phyloP scores from a whole-genome alignment of 306 rosid species.

The Casuarina cunninghamiana region DNA sequence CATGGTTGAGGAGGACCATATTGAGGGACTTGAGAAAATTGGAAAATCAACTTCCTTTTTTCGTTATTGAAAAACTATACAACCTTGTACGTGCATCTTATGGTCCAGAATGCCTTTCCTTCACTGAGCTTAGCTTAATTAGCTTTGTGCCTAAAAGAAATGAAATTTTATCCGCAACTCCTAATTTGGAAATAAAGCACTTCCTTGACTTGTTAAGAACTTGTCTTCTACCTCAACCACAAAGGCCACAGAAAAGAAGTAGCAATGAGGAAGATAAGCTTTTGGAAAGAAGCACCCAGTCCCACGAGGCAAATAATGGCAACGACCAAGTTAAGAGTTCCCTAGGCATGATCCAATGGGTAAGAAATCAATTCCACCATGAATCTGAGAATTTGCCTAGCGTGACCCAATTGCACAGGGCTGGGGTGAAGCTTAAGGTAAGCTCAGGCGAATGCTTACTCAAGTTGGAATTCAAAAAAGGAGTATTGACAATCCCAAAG shows the following conservation, averaged over 20 bases:
- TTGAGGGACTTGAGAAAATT: not conserved
- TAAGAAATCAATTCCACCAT: no score
- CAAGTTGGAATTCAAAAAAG: not conserved
- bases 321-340: no score
- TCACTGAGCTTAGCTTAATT: not conserved
- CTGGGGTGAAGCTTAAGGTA: not conserved
- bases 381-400: no score
- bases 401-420: not conserved
- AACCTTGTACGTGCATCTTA: not conserved
- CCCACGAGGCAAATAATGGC: no score
- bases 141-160: accelerated
- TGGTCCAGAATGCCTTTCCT: not conserved
- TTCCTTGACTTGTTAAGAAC: not conserved
- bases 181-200: not conserved
- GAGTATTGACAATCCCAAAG: not conserved
- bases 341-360: no score
- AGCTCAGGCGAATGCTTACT: not conserved
- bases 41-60: constrained; percentile 25
- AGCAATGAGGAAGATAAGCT: accelerated
- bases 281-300: no score
- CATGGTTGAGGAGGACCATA: not conserved
- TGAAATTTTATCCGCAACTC: accelerated
- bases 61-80: constrained; percentile 6
- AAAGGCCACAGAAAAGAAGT: not conserved
- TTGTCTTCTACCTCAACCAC: not conserved